Evolutionary conservation across 2,329 filamentous ascomycete genomes (phyloP).

Genomic region (Pseudogymnoascus sp.): DNA sequence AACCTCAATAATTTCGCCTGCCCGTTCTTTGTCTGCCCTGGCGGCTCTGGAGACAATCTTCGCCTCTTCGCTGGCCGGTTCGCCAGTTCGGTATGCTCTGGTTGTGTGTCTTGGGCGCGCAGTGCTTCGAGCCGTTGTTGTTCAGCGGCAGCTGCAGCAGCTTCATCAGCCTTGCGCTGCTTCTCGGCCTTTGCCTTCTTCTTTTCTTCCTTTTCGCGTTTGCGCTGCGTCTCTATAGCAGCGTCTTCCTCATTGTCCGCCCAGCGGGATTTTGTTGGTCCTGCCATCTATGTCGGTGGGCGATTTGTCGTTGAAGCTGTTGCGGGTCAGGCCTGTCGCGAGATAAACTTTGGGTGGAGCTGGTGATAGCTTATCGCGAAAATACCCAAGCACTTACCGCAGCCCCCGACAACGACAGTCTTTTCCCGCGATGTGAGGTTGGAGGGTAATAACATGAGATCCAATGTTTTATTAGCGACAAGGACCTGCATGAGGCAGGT

Average conservation of each 20-base stretch:
- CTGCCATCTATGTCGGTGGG: background rate
- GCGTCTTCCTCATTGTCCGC: conserved; percentile 76
- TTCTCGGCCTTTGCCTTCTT: conserved; percentile 77
- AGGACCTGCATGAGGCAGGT: conserved; percentile 22
- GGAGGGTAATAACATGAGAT: conserved; percentile 22
- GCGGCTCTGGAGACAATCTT: conserved; percentile 36
- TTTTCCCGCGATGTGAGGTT: background rate
- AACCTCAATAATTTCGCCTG: conserved; percentile 63
- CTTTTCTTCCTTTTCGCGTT: conserved; percentile 82
- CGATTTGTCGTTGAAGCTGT: background rate
- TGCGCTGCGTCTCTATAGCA: conserved; percentile 63
- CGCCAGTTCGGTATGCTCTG: conserved; percentile 28
- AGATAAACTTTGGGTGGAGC: conserved; percentile 7
- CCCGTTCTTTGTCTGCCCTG: conserved; percentile 27
- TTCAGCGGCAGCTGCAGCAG: conserved; percentile 23
- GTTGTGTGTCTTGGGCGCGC: conserved; percentile 23
- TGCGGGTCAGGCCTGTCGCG: background rate
- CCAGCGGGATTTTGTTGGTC: conserved; percentile 62
- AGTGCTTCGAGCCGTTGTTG: conserved; percentile 19
- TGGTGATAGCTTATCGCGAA: background rate
- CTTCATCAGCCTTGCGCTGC: conserved; percentile 58
- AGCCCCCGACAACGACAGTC: background rate
- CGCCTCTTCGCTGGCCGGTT: conserved; percentile 57
- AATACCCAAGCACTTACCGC: background rate
- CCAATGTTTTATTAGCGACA: conserved; percentile 20